Evolutionary conservation across 495 filamentous ascomycete genomes (phyloP), one percentile per base, ranked within the genome.

Genomic region (Daldinia bambusicola): DNA sequence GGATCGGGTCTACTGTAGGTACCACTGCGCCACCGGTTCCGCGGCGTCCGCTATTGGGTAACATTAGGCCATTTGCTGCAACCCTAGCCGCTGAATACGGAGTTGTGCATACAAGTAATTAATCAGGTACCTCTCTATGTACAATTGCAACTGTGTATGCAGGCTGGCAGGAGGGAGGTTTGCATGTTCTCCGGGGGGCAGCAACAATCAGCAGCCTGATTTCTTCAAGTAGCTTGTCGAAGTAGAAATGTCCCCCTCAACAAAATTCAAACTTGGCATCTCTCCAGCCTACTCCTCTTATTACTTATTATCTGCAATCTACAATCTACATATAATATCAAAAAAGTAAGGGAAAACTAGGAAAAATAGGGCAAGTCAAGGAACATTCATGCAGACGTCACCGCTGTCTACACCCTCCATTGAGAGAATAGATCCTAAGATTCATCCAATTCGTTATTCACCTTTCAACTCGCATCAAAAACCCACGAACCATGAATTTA

Each of bases 401-500:
- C 70, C 56, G 65, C 22, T 16, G n/a, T 56, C 53, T 32, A 38
- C 53, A 22, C 9, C 32, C 30, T 56, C 53, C 53, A 38, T n/a
- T 40, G 22, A 48, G 18, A 22, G 1, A 26, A 26, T 26, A 26
- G 1, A 58, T 45, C 38, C 37, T 30, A 41, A 18, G 22, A 58
- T 9, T 38, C 30, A 34, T 56, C 55, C 52, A 41, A 70, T 74
- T 71, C 61, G 63, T 38, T 41, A 18, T 53, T 65, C 63, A 63
- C 55, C 53, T 59, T 59, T 6, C 8, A 43, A 41, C 40, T 43
- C 36, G 30, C 34, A 38, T 40, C 36, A 48, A 40, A 48, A 48
- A 18, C 41, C 45, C 41, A 65, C 67, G 41, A 71, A 70, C 56
- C 55, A 73, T 72, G 63, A 66, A 61, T 63, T 63, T 53, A 62